Evolutionary conservation across 2,329 filamentous ascomycete species (phyloP), one percentile per base, ranked within the genome.

Genomic region (Thielaviopsis cerberus): DNA sequence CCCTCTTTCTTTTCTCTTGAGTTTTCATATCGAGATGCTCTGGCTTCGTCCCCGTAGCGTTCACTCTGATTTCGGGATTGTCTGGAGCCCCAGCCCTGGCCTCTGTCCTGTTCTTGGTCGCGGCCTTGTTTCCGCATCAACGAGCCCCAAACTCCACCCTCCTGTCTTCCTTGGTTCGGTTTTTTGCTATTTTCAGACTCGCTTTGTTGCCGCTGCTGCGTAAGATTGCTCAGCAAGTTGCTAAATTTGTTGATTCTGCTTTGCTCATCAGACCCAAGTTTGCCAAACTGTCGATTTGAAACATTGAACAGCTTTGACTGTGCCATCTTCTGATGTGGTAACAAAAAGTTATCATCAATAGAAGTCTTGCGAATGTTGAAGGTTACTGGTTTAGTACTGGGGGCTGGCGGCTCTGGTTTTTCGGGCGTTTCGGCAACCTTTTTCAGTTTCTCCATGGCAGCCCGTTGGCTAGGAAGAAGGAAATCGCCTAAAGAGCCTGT

Each of bases 201-300:
- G 2, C 1, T 59, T 53, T 59, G 54, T 23, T 56, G 54, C 26
- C 58, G 58, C 22, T 59, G 54, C 26, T 37, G 34, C 30, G 51
- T 30, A 6, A 55, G 23, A 8, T 59, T 59, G 23, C 24, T 53
- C 13, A 59, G 50, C 23, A 59, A 37, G 45, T 55, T 41, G 26
- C 57, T 59, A n/a, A 59, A 59, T 24, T 53, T 59, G 20, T 22
- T 41, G 20, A 59, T 59, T 25, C 37, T 27, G 34, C n/a, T 48
- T 34, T 59, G 54, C 6, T 52, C 30, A 3, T 59, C 41, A 22
- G n/a, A 48, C 6, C 50, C 45, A 52, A 24, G 20, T 7, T 15
- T 23, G 23, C 26, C n/a, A 24, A 15, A 23, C 24, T 56, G 26
- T 26, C 41, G 17, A 22, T 48, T 48, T 48, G 41, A 48, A 20